A percentile compares a stretch with the other conserved stretches of the same genome.
Evolutionary conservation across 306 rosid genomes (phyloP).

Genomic region (Hippophae gyantsensis): DNA sequence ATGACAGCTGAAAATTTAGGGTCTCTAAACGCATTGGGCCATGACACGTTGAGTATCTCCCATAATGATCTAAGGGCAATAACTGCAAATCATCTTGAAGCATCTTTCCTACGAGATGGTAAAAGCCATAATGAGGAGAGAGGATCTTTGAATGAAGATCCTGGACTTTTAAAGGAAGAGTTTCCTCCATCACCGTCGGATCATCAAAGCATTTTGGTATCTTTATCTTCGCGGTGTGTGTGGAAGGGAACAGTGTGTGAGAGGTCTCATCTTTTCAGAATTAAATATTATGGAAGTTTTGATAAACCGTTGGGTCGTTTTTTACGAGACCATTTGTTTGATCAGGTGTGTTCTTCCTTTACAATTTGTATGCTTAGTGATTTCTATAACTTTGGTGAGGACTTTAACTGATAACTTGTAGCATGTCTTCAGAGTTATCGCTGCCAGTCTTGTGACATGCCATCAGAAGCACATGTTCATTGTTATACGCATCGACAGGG

Average conservation of each 20-base stretch:
- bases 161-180: constrained; percentile 44
- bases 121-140: constrained; percentile 27
- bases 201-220: constrained; percentile 94
- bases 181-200: constrained; percentile 85
- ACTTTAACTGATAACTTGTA: constrained; percentile 17
- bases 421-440: constrained; percentile 52
- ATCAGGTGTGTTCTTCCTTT: constrained; percentile 53
- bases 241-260: constrained; percentile 99
- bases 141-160: constrained; percentile 31
- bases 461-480: constrained; percentile 93
- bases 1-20: constrained; percentile 20
- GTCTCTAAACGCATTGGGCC: constrained; percentile 30
- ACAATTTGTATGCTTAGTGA: constrained; percentile 1
- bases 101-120: constrained; percentile 34
- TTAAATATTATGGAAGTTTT: constrained; percentile 88
- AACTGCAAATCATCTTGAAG: constrained; percentile 25
- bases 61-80: constrained; percentile 30
- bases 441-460: constrained; percentile 82
- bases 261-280: constrained; percentile 89
- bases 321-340: constrained; percentile 84
- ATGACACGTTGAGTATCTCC: constrained; percentile 17
- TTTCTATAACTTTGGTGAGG: constrained; percentile 11
- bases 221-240: constrained; percentile 84
- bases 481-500: constrained; percentile 97
- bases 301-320: constrained; percentile 92